Conservation (phyloP, 371 early-diverging fungal genomes). For the Actinomortierella wolfii region DNA sequence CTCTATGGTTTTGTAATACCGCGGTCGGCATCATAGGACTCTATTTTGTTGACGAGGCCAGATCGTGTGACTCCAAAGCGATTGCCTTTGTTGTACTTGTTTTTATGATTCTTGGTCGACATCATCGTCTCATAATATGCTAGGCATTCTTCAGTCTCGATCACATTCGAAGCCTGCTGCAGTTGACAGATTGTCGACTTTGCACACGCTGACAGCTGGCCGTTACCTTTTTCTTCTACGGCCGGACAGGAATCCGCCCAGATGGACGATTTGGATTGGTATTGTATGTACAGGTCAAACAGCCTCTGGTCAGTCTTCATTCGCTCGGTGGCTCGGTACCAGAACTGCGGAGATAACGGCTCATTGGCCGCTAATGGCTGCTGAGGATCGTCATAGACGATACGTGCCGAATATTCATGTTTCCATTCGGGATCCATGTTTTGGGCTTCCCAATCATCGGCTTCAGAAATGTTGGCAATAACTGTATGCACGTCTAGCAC, state of each 20-base stretch:
- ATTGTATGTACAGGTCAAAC: conserved; percentile 22
- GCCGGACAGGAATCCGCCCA: conserved; percentile 15
- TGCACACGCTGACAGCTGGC: conserved; percentile 20
- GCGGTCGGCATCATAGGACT: conserved; percentile 17
- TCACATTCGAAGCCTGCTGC: conserved; percentile 37
- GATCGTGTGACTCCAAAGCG: conserved; percentile 23
- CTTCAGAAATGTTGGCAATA: conserved; percentile 20
- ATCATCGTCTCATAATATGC: background rate
- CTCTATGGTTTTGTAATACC: conserved; percentile 1
- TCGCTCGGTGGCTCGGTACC: conserved; percentile 26
- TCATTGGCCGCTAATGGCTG: conserved; percentile 9
- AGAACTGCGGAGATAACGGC: conserved; percentile 36
- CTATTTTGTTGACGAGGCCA: conserved; percentile 9
- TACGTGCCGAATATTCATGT: conserved; percentile 31
- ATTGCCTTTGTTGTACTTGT: conserved; percentile 14
- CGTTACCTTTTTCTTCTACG: background rate
- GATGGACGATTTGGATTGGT: conserved; percentile 27
- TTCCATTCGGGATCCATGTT: conserved; percentile 38
- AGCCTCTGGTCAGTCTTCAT: conserved; percentile 22
- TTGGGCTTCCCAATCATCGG: conserved; percentile 27
- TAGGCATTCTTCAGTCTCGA: conserved; percentile 14
- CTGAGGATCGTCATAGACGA: conserved; percentile 15
- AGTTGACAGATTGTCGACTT: conserved; percentile 24
- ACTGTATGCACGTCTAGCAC: conserved; percentile 31
- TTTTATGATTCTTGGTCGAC: background rate